These are phyloP conservation scores for Colletotrichum sp. DNA, from an alignment of 2,329 filamentous ascomycete species.

Conservation along the genomic window DNA sequence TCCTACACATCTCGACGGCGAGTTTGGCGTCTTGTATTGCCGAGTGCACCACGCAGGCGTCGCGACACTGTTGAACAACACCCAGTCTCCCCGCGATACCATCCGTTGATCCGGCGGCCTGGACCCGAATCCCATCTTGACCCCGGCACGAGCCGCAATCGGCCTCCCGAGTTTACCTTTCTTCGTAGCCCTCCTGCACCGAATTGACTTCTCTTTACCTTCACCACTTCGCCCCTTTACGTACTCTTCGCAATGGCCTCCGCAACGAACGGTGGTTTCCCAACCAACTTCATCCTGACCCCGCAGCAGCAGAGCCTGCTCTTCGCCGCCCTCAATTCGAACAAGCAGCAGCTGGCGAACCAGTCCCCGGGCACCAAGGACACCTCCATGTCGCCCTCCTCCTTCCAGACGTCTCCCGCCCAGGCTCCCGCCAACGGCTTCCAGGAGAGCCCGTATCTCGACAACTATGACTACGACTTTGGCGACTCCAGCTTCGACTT, in stretches of 20 bases:
- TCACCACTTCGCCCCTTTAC: neutral
- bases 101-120: neutral
- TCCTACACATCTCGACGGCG: neutral
- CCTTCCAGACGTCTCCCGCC: constrained; percentile 55
- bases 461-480: constrained; percentile 77
- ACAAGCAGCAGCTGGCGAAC: constrained; percentile 50
- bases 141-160: constrained; percentile 22
- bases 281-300: constrained; percentile 70
- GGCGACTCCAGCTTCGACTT: constrained; percentile 83
- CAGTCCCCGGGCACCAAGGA: constrained; percentile 40
- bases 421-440: constrained; percentile 55
- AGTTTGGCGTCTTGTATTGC: neutral
- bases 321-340: constrained; percentile 78
- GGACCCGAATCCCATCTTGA: neutral
- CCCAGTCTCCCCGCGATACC: neutral
- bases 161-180: constrained; percentile 2
- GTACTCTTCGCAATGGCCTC: constrained; percentile 51
- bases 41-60: neutral
- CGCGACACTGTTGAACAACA: neutral
- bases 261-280: constrained; percentile 47
- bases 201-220: constrained; percentile 1
- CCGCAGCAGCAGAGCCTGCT: constrained; percentile 79
- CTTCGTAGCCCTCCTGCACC: constrained; percentile 1
- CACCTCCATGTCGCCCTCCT: constrained; percentile 50
- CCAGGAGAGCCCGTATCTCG: constrained; percentile 82